Percentiles rank a stretch among this genome's conserved stretches.
phyloP scores from a whole-genome alignment of 1,139 yeast genomes.

The Kodamaea derodonti region DNA sequence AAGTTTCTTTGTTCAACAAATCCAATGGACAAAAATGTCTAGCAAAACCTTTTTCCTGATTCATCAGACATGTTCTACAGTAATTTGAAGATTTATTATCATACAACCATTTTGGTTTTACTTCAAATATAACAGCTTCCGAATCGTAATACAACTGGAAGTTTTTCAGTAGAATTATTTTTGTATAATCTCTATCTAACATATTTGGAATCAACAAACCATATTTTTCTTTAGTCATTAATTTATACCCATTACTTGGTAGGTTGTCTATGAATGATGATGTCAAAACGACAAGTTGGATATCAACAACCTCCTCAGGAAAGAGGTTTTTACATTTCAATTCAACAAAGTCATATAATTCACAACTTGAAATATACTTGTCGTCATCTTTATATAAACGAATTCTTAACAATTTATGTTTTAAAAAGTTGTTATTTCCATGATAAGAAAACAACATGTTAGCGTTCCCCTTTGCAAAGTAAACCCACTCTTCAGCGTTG shows the following conservation, averaged over 20 bases:
- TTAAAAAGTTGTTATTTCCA: constrained; percentile 35
- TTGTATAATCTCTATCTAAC: constrained; percentile 29
- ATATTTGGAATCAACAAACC: constrained; percentile 43
- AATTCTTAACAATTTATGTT: constrained; percentile 34
- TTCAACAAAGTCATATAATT: constrained; percentile 42
- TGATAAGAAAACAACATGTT: constrained; percentile 41
- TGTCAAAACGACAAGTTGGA: constrained; percentile 36
- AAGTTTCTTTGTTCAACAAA: constrained; percentile 29
- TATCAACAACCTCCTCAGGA: constrained; percentile 36
- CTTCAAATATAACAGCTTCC: constrained; percentile 35
- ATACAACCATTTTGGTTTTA: constrained; percentile 49
- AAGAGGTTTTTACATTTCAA: constrained; percentile 38
- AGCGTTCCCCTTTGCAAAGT: constrained; percentile 46
- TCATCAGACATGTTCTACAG: constrained; percentile 45
- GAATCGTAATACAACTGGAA: constrained; percentile 32
- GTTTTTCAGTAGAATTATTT: constrained; percentile 30
- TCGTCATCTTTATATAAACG: constrained; percentile 35
- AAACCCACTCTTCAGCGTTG: constrained; percentile 40
- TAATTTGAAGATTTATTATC: constrained; percentile 36
- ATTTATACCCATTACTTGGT: constrained; percentile 23
- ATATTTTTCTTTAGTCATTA: constrained; percentile 37
- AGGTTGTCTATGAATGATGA: constrained; percentile 30
- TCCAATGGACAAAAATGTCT: constrained; percentile 48
- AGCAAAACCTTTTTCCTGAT: constrained; percentile 26
- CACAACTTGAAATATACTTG: constrained; percentile 42